phyloP scores from a whole-genome alignment of 1,284 basidiomycete species.

The Ceratobasidium sp. region DNA sequence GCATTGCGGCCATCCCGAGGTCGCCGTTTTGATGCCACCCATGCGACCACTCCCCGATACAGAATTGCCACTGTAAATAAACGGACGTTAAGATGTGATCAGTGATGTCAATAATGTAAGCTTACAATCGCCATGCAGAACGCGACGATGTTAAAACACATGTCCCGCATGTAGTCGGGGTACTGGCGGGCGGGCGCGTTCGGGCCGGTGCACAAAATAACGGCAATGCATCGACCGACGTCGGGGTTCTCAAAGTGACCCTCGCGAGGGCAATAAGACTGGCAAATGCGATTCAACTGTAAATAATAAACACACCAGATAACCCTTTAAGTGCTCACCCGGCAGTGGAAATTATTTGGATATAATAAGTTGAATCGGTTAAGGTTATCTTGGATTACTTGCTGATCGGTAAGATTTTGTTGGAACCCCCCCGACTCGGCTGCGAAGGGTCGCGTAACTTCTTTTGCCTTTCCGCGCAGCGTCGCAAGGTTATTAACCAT shows the following conservation, averaged over 20 bases:
- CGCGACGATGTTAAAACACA: constrained; percentile 9
- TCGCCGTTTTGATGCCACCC: constrained; percentile 3
- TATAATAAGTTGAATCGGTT: constrained; percentile 3
- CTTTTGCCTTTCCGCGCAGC: constrained; percentile 29
- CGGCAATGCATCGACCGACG: background rate
- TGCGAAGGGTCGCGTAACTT: background rate
- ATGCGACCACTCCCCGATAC: constrained; percentile 36
- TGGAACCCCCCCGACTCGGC: background rate
- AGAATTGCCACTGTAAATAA: background rate
- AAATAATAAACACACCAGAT: background rate
- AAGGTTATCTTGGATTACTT: constrained; percentile 12
- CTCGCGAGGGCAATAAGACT: constrained; percentile 8
- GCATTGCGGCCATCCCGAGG: constrained; percentile 22
- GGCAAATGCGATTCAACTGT: background rate
- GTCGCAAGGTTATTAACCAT: constrained; percentile 34
- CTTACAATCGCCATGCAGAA: constrained; percentile 24
- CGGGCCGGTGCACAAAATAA: constrained; percentile 13
- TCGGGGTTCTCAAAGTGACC: constrained; percentile 20
- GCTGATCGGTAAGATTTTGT: background rate
- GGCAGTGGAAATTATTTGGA: constrained; percentile 30
- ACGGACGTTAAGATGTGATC: no score
- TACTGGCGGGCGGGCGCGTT: constrained; percentile 1
- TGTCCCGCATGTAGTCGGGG: constrained; percentile 31
- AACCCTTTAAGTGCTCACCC: background rate
- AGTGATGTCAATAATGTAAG: background rate